phyloP scores from a whole-genome alignment of 75 land plant genomes.

The Pseudotsuga menziesii region DNA sequence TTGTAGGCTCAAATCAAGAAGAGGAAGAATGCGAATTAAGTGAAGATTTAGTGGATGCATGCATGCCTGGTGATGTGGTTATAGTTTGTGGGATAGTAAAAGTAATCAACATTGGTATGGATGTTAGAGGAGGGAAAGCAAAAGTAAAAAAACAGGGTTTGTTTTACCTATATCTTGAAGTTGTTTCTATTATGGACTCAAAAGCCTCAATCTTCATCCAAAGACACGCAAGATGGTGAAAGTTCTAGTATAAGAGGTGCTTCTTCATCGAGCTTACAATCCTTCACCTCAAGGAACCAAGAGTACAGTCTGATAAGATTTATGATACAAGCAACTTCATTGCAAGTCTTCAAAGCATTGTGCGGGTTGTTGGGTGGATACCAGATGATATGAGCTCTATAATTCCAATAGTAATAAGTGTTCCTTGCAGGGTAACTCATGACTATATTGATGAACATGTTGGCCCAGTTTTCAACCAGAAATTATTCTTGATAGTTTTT shows the following conservation, averaged over 20 bases:
- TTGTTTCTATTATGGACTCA: constrained; percentile 79
- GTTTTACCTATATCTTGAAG: constrained; percentile 85
- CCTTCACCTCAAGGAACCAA: too few relatives aligned
- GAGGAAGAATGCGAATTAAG: too few relatives aligned
- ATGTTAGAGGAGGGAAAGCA: too few relatives aligned
- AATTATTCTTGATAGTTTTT: constrained; percentile 13
- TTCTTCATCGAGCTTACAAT: constrained; percentile 37
- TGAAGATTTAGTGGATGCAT: too few relatives aligned
- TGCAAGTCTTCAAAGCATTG: constrained; percentile 27
- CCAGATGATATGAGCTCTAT: constrained; percentile 21
- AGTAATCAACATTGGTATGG: too few relatives aligned
- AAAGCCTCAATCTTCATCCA: constrained; percentile 51
- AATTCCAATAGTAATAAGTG: constrained; percentile 10
- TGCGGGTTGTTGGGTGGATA: constrained; percentile 31
- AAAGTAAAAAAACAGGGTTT: constrained; percentile 79
- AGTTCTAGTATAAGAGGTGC: constrained; percentile 29
- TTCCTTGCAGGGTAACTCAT: constrained; percentile 20
- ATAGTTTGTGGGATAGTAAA: too few relatives aligned
- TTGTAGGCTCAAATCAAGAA: too few relatives aligned
- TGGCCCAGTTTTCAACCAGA: constrained; percentile 22
- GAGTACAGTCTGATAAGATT: constrained; percentile 31
- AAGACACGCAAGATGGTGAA: constrained; percentile 29
- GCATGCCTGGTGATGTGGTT: too few relatives aligned
- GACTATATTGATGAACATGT: constrained; percentile 26
- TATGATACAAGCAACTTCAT: constrained; percentile 34